Conservation (phyloP, 768 basidiomycete genomes). For the Leucocoprinus leucothites region DNA sequence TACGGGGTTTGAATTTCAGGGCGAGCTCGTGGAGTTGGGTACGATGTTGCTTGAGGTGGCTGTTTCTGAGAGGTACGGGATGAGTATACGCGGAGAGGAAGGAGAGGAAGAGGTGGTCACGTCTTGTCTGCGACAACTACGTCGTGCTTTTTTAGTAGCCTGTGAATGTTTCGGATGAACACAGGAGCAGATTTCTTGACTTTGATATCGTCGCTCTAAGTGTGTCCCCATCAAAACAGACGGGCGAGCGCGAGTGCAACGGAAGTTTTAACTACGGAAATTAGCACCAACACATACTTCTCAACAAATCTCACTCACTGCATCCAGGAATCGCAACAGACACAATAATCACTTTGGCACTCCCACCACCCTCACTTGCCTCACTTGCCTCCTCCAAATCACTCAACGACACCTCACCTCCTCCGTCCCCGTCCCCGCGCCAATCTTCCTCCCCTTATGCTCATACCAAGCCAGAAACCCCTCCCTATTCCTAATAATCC, state of each 20-base stretch:
- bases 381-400: slow-evolving; percentile 29
- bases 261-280: slow-evolving; percentile 74
- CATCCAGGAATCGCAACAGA: slow-evolving; percentile 92
- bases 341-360: slow-evolving; percentile 78
- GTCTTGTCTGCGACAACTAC: slow-evolving; percentile 92
- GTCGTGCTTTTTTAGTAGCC: slow-evolving; percentile 56
- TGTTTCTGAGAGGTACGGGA: slow-evolving; percentile 53
- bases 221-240: slow-evolving; percentile 87
- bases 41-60: slow-evolving; percentile 85
- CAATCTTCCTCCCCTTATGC: slow-evolving; percentile 30
- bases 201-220: slow-evolving; percentile 88
- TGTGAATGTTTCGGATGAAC: slow-evolving; percentile 72
- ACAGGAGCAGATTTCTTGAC: slow-evolving; percentile 67
- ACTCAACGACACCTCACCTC: slow-evolving; percentile 26
- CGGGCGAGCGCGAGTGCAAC: slow-evolving; percentile 74
- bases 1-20: slow-evolving; percentile 41
- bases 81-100: neutral
- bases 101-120: slow-evolving; percentile 21
- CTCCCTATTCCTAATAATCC: slow-evolving; percentile 83
- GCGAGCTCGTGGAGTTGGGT: slow-evolving; percentile 57
- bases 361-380: slow-evolving; percentile 23
- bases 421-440: slow-evolving; percentile 34
- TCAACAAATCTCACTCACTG: slow-evolving; percentile 48
- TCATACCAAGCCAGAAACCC: slow-evolving; percentile 69
- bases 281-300: neutral